Conservation (phyloP, 2,329 filamentous ascomycete genomes). For the Hymenoscyphus fructigenus region DNA sequence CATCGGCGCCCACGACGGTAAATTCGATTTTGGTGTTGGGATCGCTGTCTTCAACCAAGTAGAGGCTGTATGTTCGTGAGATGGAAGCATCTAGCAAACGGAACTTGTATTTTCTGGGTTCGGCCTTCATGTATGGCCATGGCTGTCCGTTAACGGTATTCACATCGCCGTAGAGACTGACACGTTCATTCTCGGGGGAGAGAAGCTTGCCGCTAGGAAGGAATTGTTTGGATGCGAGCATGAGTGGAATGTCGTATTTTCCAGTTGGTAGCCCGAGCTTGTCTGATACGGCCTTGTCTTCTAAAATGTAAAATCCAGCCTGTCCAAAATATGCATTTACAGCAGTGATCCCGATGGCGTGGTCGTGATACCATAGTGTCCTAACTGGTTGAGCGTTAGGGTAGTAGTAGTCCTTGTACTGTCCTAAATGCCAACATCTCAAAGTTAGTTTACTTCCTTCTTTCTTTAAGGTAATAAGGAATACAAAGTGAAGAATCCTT, state of each 20-base stretch:
- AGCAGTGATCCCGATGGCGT: conserved; percentile 43
- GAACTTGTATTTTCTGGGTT: conserved; percentile 60
- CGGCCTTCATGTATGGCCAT: conserved; percentile 58
- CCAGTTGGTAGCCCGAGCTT: conserved; percentile 48
- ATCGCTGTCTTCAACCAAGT: conserved; percentile 21
- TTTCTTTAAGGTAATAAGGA: too few species aligned
- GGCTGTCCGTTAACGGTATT: conserved; percentile 59
- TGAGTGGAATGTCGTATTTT: conserved; percentile 54
- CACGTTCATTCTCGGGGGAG: conserved; percentile 45
- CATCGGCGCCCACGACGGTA: conserved; percentile 54
- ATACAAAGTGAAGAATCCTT: too few species aligned
- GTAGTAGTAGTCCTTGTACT: conserved; percentile 64
- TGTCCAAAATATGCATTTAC: conserved; percentile 57
- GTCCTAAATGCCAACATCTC: conserved; percentile 32
- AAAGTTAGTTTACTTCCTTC: too few species aligned
- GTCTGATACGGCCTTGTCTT: conserved; percentile 46
- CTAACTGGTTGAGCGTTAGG: conserved; percentile 54
- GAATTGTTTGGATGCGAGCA: conserved; percentile 52
- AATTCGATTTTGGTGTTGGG: conserved; percentile 39
- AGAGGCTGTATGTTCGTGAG: conserved; percentile 24
- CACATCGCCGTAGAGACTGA: conserved; percentile 54
- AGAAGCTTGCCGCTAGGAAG: conserved; percentile 49
- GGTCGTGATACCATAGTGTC: conserved; percentile 57
- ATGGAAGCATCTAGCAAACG: conserved; percentile 8
- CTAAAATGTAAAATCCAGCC: conserved; percentile 54